phyloP scores from a whole-genome alignment of 1,284 basidiomycete genomes.

The Cutaneotrichosporon arboriforme region DNA sequence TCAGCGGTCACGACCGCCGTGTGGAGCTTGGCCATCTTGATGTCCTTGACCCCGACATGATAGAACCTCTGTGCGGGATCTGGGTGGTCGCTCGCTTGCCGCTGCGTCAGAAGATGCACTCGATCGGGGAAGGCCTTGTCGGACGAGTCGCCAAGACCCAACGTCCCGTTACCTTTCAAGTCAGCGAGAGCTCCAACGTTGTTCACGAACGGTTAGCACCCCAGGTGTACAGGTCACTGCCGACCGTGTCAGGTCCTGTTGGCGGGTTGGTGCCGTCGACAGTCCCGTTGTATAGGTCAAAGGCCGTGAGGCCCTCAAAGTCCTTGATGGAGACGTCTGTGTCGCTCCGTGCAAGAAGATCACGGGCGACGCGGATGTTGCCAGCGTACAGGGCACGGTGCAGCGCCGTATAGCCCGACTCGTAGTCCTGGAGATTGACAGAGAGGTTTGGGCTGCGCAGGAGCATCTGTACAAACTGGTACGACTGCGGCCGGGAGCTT shows the following conservation, averaged over 20 bases:
- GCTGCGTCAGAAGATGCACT: conserved; percentile 53
- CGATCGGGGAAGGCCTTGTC: conserved; percentile 78
- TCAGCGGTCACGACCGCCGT: conserved; percentile 74
- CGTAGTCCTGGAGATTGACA: conserved; percentile 74
- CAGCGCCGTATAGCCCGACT: conserved; percentile 86
- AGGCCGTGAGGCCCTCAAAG: conserved; percentile 82
- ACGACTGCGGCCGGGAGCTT: conserved; percentile 56
- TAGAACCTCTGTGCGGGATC: conserved; percentile 41
- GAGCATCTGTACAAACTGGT: conserved; percentile 77
- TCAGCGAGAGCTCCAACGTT: conserved; percentile 28
- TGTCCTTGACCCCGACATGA: conserved; percentile 59
- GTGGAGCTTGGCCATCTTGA: conserved; percentile 78
- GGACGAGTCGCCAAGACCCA: conserved; percentile 74
- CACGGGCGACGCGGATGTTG: conserved; percentile 71
- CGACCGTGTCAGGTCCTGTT: conserved; percentile 46
- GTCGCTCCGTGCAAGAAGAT: conserved; percentile 69
- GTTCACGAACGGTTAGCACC: conserved; percentile 64
- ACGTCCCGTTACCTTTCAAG: conserved; percentile 61
- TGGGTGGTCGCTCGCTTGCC: conserved; percentile 48
- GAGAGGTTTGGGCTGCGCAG: conserved; percentile 69
- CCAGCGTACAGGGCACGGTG: conserved; percentile 86
- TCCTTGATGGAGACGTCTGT: conserved; percentile 75
- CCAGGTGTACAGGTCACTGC: conserved; percentile 76
- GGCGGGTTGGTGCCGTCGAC: conserved; percentile 60
- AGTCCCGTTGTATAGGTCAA: conserved; percentile 90